Evolutionary conservation across 1,284 basidiomycete species (phyloP).

Genomic region (Leccinum angustisporum): DNA sequence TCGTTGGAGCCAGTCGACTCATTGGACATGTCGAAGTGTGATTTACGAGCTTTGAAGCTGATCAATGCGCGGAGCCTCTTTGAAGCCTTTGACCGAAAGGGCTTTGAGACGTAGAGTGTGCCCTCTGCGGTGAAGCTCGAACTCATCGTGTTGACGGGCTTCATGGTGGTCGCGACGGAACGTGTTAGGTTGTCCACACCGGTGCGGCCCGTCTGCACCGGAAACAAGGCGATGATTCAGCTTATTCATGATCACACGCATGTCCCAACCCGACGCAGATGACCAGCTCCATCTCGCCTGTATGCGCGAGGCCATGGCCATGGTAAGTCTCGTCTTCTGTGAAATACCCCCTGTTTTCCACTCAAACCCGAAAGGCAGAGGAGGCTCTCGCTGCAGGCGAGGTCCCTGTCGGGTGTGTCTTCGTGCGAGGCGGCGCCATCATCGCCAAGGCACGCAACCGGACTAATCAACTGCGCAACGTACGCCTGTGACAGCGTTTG

Average conservation of each 20-base stretch:
- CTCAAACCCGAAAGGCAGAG: constrained; percentile 53
- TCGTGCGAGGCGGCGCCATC: constrained; percentile 75
- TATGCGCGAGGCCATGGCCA: constrained; percentile 57
- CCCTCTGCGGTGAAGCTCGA: constrained; percentile 59
- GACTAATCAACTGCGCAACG: constrained; percentile 93
- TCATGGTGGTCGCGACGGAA: constrained; percentile 18
- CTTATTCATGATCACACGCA: constrained; percentile 4
- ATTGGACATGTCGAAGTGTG: constrained; percentile 82
- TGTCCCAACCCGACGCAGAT: constrained; percentile 3
- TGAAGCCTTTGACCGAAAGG: constrained; percentile 62
- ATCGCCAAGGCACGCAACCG: constrained; percentile 90
- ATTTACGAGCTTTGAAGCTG: constrained; percentile 82
- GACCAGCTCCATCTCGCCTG: constrained; percentile 35
- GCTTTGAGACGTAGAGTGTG: constrained; percentile 72
- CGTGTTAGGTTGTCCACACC: background rate
- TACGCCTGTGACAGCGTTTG: constrained; percentile 38
- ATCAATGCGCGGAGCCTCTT: constrained; percentile 76
- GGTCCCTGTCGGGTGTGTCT: constrained; percentile 97
- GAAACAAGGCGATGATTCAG: constrained; percentile 9
- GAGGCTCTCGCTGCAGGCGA: constrained; percentile 86
- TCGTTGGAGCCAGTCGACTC: constrained; percentile 73
- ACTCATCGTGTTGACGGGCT: constrained; percentile 18
- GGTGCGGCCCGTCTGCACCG: constrained; percentile 4
- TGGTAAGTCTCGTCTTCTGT: constrained; percentile 38
- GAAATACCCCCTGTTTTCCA: background rate